phyloP scores from a whole-genome alignment of 2,329 filamentous ascomycete genomes.

The Nigrospora sphaerica region DNA sequence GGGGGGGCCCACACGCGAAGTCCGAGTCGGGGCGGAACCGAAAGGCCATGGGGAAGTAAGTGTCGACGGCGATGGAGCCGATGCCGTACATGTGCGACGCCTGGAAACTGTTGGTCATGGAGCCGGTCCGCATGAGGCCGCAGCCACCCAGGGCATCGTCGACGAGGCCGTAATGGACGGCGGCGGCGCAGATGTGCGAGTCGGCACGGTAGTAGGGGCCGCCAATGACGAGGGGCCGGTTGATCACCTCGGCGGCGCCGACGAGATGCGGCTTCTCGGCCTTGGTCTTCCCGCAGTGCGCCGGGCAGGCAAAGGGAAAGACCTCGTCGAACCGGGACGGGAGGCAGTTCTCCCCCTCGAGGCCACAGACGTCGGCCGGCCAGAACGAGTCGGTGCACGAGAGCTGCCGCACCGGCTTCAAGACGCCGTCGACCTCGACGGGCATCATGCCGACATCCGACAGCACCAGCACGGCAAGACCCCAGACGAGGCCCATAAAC shows the following conservation, averaged over 20 bases:
- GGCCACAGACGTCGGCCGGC: conserved; percentile 44
- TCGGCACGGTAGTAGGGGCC: conserved; percentile 52
- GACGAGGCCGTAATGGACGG: conserved; percentile 63
- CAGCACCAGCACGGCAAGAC: conserved; percentile 30
- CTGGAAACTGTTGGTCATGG: conserved; percentile 42
- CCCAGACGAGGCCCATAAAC: conserved; percentile 2
- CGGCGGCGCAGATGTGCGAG: conserved; percentile 66
- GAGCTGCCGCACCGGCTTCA: conserved; percentile 21
- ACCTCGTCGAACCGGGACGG: conserved; percentile 41
- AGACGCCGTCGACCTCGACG: neutral
- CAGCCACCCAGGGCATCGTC: conserved; percentile 58
- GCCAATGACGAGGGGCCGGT: conserved; percentile 38
- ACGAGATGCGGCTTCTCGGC: conserved; percentile 46
- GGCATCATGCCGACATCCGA: conserved; percentile 5
- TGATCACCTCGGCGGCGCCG: conserved; percentile 37
- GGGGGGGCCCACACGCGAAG: neutral
- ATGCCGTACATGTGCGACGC: conserved; percentile 1
- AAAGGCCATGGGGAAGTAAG: conserved; percentile 6
- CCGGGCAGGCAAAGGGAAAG: conserved; percentile 50
- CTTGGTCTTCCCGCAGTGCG: conserved; percentile 41
- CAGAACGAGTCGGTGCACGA: conserved; percentile 46
- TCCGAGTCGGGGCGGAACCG: conserved; percentile 7
- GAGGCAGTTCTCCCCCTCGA: conserved; percentile 50
- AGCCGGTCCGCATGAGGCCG: conserved; percentile 56
- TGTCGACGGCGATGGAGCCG: conserved; percentile 1